Conservation (phyloP, 2,329 filamentous ascomycete species). For the Aaosphaeria pasadenensis region DNA sequence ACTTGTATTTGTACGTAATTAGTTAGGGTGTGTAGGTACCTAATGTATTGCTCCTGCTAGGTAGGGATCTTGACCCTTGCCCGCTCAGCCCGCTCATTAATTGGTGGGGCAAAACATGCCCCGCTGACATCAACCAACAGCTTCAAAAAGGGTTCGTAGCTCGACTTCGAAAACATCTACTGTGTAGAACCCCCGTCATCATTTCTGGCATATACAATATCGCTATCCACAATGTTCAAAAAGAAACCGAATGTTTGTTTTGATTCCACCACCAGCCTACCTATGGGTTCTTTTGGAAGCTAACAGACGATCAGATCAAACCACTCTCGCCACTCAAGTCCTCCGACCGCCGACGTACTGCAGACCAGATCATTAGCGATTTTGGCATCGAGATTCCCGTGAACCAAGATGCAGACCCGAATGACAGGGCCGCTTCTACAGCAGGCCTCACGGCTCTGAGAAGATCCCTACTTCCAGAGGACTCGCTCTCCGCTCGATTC, state of each 20-base stretch:
- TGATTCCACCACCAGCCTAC: not conserved
- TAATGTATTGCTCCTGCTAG: not conserved
- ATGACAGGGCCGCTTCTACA: constrained; percentile 44
- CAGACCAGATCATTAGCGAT: constrained; percentile 64
- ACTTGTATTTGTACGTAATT: too few species aligned
- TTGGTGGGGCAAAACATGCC: not conserved
- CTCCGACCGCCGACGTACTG: constrained; percentile 64
- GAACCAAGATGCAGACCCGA: constrained; percentile 26
- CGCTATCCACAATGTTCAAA: constrained; percentile 53
- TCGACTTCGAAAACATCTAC: too few species aligned
- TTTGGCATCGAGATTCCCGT: constrained; percentile 52
- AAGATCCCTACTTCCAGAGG: constrained; percentile 62
- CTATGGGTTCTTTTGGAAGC: not conserved
- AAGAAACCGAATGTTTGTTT: constrained; percentile 57
- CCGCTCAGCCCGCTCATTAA: too few species aligned
- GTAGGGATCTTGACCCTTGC: too few species aligned
- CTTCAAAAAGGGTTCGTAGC: not conserved
- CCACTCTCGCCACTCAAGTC: constrained; percentile 63
- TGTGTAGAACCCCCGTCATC: too few species aligned
- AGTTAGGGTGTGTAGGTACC: not conserved
- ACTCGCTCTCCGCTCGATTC: constrained; percentile 60
- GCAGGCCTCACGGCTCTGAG: constrained; percentile 51
- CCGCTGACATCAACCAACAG: not conserved
- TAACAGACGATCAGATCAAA: constrained; percentile 52
- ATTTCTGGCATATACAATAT: not conserved